A percentile compares a stretch with the other conserved stretches of the same genome.
Evolutionary conservation across 2,329 filamentous ascomycete genomes (phyloP).

Genomic region (Neurospora sp.): DNA sequence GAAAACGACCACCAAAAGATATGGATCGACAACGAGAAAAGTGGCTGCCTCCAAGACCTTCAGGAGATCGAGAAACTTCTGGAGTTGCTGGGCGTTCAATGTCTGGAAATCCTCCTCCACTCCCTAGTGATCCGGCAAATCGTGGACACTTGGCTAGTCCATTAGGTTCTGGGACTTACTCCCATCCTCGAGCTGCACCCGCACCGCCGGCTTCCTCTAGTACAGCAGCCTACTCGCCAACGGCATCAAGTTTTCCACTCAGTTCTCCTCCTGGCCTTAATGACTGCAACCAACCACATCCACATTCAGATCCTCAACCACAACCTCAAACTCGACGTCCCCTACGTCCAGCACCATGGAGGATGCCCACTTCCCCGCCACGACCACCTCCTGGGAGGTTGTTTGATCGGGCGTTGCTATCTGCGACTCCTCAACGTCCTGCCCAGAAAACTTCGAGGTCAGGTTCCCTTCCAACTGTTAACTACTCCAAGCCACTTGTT

Average conservation of each 20-base stretch:
- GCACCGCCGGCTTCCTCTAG: neutral
- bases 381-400: neutral
- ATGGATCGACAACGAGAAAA: neutral
- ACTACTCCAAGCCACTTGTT: neutral
- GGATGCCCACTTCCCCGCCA: neutral
- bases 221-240: neutral
- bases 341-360: neutral
- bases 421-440: fast-evolving
- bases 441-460: neutral
- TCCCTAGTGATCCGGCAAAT: too few relatives aligned
- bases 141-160: too few relatives aligned
- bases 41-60: neutral
- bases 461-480: neutral
- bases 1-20: neutral
- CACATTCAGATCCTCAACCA: too few relatives aligned
- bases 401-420: fast-evolving
- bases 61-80: too few relatives aligned
- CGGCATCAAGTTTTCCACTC: neutral
- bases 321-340: neutral
- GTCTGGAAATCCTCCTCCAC: too few relatives aligned
- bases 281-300: neutral
- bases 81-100: too few relatives aligned
- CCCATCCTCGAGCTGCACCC: neutral
- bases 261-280: neutral
- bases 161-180: neutral